Evolutionary conservation across 805 yeast species (phyloP).

Genomic region (Wickerhamiella alocasiicola): DNA sequence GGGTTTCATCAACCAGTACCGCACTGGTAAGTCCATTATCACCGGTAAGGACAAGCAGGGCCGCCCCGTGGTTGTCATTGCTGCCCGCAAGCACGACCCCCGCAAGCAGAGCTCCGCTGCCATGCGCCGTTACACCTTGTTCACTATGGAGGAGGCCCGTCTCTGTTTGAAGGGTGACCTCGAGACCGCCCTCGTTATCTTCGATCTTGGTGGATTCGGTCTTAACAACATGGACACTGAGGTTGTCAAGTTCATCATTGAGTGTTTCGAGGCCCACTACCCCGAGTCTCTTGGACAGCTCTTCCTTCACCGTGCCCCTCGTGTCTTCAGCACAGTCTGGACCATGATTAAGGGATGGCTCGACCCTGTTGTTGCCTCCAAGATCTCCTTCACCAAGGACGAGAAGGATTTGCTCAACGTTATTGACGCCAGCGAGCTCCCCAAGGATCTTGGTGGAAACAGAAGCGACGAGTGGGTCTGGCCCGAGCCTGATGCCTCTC

Average conservation of each 20-base stretch:
- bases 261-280: constrained; percentile 89
- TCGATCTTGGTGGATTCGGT: constrained; percentile 78
- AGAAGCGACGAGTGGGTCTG: constrained; percentile 48
- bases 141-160: constrained; percentile 70
- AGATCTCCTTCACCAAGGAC: constrained; percentile 71
- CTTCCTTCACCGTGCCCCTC: constrained; percentile 87
- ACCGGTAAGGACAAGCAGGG: constrained; percentile 60
- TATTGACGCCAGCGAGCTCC: constrained; percentile 49
- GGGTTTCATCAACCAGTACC: constrained; percentile 41
- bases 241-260: constrained; percentile 81
- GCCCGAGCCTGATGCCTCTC: constrained; percentile 47
- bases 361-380: constrained; percentile 92
- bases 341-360: constrained; percentile 84
- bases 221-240: constrained; percentile 87
- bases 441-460: constrained; percentile 64
- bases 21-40: constrained; percentile 57
- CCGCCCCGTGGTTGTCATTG: constrained; percentile 70
- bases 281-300: constrained; percentile 86
- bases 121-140: constrained; percentile 60
- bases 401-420: constrained; percentile 52
- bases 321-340: constrained; percentile 96
- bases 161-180: constrained; percentile 59
- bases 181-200: constrained; percentile 72
- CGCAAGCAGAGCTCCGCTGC: constrained; percentile 57
- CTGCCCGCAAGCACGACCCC: constrained; percentile 67